These are phyloP conservation scores for Saturnispora silvae DNA, from an alignment of 805 yeast species.

Conservation along the genomic window DNA sequence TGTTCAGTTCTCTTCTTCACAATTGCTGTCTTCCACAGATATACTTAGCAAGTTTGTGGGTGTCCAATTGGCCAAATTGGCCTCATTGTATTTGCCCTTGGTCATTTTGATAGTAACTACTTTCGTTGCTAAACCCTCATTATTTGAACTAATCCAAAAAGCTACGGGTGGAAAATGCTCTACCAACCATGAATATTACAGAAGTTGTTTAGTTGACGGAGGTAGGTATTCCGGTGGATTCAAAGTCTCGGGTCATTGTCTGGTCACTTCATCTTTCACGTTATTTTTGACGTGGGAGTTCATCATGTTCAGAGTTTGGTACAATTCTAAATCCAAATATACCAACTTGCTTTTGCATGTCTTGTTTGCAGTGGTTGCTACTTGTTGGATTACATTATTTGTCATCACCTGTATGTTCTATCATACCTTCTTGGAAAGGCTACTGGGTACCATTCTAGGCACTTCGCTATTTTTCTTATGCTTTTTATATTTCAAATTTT, in stretches of 20 bases:
- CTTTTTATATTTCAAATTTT: slow-evolving; percentile 11
- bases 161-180: slow-evolving; percentile 32
- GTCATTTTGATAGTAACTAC: slow-evolving; percentile 7
- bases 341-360: no score
- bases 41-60: no score
- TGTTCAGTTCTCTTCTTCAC: no score
- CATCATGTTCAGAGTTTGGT: slow-evolving; percentile 6
- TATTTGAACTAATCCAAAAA: slow-evolving; percentile 25
- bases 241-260: slow-evolving; percentile 35
- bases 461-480: slow-evolving; percentile 23
- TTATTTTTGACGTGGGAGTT: slow-evolving; percentile 20
- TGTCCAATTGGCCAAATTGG: slow-evolving; percentile 16
- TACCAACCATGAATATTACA: slow-evolving; percentile 13
- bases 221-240: slow-evolving; percentile 30
- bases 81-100: slow-evolving; percentile 16
- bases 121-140: slow-evolving; percentile 12
- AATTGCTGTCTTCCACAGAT: no score
- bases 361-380: neutral
- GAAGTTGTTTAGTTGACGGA: slow-evolving; percentile 16
- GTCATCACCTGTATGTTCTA: slow-evolving; percentile 37
- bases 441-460: slow-evolving; percentile 34
- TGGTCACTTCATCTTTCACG: slow-evolving; percentile 27
- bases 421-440: slow-evolving; percentile 38
- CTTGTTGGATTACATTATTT: slow-evolving; percentile 31
- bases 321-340: neutral